Evolutionary conservation across 2,329 filamentous ascomycete genomes (phyloP).

Genomic region (Fusarium sp.): DNA sequence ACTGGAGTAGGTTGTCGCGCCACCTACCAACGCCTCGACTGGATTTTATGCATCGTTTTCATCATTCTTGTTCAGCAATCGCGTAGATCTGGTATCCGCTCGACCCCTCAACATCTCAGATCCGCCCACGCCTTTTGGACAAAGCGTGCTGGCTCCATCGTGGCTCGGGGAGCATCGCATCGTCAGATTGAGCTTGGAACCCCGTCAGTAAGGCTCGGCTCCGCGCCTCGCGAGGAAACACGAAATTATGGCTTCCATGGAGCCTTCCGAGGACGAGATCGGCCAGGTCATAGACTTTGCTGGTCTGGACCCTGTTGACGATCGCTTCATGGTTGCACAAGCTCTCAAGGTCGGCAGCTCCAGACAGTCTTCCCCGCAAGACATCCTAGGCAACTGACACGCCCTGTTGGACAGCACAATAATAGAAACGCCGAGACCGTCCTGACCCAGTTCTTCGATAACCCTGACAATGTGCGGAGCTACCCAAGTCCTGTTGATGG

Average conservation of each 20-base stretch:
- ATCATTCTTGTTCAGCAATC: background rate
- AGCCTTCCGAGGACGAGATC: slow-evolving; percentile 52
- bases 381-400: slow-evolving; percentile 17
- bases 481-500: background rate
- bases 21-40: background rate
- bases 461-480: slow-evolving; percentile 48
- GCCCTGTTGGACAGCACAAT: slow-evolving; percentile 46
- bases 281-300: slow-evolving; percentile 56
- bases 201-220: background rate
- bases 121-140: background rate
- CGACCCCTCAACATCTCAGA: background rate
- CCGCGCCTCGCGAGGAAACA: background rate
- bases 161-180: slow-evolving; percentile 15
- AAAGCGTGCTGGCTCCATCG: slow-evolving; percentile 9
- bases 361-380: background rate
- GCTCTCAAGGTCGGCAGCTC: slow-evolving; percentile 53
- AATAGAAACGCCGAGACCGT: slow-evolving; percentile 60
- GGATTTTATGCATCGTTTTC: slow-evolving; percentile 2
- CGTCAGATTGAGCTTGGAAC: slow-evolving; percentile 12
- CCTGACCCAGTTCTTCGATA: slow-evolving; percentile 63
- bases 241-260: slow-evolving; percentile 46
- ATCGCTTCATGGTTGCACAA: slow-evolving; percentile 52
- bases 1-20: slow-evolving; percentile 1
- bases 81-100: background rate
- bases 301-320: slow-evolving; percentile 47